A percentile compares a stretch with the other conserved stretches of the same genome.
Conservation (phyloP, 345 rosid species). For the Eucalyptus sideroxylon region DNA sequence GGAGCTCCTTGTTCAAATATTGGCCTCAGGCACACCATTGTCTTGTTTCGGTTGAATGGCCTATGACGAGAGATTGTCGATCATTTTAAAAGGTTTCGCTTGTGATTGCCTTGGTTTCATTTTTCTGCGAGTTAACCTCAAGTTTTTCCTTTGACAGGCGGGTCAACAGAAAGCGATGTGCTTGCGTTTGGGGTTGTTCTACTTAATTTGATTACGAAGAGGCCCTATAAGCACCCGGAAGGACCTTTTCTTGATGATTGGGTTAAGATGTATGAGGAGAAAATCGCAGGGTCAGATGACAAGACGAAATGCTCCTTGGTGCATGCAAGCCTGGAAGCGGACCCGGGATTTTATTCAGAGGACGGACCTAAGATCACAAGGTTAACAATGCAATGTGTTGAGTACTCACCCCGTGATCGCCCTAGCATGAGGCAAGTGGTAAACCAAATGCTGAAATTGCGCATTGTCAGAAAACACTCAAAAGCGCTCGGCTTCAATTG, state of each 20-base stretch:
- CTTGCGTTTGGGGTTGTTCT: background rate
- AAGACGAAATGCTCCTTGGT: background rate
- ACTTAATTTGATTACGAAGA: background rate
- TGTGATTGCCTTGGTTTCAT: background rate
- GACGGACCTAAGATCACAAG: background rate
- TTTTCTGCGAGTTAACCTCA: background rate
- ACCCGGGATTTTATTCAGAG: background rate
- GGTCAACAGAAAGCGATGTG: background rate
- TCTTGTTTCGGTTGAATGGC: background rate
- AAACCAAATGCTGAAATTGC: background rate
- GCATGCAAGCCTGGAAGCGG: background rate
- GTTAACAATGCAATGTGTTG: background rate
- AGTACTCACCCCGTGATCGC: background rate
- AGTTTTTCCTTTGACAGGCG: background rate
- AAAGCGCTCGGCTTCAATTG: background rate
- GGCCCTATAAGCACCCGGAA: background rate
- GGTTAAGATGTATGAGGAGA: background rate
- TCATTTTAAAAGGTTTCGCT: background rate
- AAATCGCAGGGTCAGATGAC: background rate
- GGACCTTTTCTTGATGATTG: background rate
- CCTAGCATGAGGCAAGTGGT: background rate
- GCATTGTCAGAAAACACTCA: background rate
- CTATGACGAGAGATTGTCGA: background rate
- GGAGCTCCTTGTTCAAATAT: background rate
- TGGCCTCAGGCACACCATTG: background rate